phyloP scores from a whole-genome alignment of 208 protist species.

The Trypanosoma boissoni region DNA sequence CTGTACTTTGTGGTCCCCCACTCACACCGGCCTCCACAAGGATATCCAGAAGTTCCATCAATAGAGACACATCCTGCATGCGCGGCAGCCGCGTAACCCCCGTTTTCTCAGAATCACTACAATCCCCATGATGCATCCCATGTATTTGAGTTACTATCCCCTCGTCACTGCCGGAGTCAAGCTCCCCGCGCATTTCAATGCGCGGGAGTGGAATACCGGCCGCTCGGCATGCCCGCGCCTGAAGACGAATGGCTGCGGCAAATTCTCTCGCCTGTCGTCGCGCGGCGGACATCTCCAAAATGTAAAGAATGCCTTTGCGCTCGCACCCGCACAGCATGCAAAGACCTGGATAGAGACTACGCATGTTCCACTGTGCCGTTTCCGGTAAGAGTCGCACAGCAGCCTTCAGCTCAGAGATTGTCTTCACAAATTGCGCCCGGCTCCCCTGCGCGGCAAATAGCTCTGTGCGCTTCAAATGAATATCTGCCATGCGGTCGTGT shows the following conservation, averaged over 20 bases:
- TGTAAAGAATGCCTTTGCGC: constrained; percentile 41
- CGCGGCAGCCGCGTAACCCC: constrained; percentile 19
- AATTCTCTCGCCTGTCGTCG: constrained; percentile 27
- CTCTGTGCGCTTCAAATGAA: constrained; percentile 48
- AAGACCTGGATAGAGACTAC: constrained; percentile 25
- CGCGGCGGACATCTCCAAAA: constrained; percentile 37
- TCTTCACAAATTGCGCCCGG: constrained; percentile 17
- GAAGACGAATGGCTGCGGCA: constrained; percentile 35
- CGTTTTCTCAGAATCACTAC: too few species aligned
- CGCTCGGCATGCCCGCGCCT: constrained; percentile 28
- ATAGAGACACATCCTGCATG: constrained; percentile 44
- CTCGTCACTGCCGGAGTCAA: neutral
- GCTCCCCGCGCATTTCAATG: constrained; percentile 18
- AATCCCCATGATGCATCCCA: too few species aligned
- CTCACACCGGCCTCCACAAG: constrained; percentile 29
- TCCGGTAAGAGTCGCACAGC: neutral
- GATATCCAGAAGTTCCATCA: constrained; percentile 61
- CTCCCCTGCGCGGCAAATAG: constrained; percentile 32
- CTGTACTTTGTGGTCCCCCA: constrained; percentile 29
- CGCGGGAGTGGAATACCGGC: constrained; percentile 20
- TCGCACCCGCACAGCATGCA: constrained; percentile 49
- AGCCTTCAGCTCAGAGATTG: constrained; percentile 15
- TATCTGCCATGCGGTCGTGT: constrained; percentile 51
- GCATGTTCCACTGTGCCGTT: constrained; percentile 7
- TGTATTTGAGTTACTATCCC: constrained; percentile 2